Evolutionary conservation across 495 filamentous ascomycete species (phyloP), one percentile per base, ranked within the genome.

Genomic region (Hypoxylon fuscum): DNA sequence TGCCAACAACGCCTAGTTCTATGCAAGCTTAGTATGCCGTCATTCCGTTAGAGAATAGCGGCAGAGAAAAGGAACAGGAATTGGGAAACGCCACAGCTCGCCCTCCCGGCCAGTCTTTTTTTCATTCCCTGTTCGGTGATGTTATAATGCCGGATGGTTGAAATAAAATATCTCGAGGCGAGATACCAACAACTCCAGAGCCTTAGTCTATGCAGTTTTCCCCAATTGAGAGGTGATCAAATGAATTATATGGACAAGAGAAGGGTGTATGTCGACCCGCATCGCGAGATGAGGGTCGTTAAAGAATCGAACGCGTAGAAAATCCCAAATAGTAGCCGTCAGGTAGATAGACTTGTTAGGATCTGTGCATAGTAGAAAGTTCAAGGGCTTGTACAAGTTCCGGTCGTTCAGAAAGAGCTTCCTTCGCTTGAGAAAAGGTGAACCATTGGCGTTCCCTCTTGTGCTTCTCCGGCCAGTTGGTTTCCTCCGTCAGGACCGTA

Each of bases 371-470:
- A 9, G 88, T 92, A 68, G 93, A 95, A 66, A 89, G 81, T 68
- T 91, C 87, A 47, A 97, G 79, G 17, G 95, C 95, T 73, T 93
- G 88, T 64, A 93, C 77, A 53, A 98, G 81, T 81, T 98, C 96
- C 12, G 94, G 94, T 34, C 95, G 83, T 59, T 84, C 83, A 52
- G 83, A 83, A 66, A 98, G 81, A 34, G 87, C 88, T 58, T 86
- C 81, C 50, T 82, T 84, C n/a, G 96, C 95, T 74, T 94, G 85
- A 47, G 83, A 74, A 72, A 90, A 97, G 10, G 86, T 84, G 71
- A 97, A 88, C 95, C 95, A 98, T 71, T 89, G 85, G 50, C 96
- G 87, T 72, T 84, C 86, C 58, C 95, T 84, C 79, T 96, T 97
- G 75, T 96, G 84, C 85, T 85, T 90, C 81, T 98, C 95, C 3